Evolutionary conservation across 148 eudicot species (phyloP).

Genomic region (Heliosperma pusillum): DNA sequence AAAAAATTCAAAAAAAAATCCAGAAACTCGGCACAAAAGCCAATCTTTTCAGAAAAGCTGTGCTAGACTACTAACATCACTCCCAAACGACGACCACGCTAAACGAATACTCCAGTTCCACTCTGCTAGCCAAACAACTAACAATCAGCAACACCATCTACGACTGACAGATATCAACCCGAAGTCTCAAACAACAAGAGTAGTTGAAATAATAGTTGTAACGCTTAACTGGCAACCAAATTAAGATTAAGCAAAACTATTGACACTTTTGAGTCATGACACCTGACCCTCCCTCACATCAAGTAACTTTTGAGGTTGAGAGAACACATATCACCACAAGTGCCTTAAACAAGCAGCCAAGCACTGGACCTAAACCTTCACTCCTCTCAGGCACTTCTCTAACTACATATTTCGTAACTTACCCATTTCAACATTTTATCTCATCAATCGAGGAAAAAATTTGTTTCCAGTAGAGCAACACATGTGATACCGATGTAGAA

Average conservation of each 20-base stretch:
- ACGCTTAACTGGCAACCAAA: background rate
- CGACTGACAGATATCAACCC: slow-evolving; percentile 2
- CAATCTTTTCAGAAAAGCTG: background rate
- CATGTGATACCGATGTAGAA: background rate
- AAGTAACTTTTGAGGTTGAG: background rate
- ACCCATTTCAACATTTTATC: background rate
- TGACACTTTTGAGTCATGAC: background rate
- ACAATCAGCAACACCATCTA: background rate
- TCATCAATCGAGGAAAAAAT: no score
- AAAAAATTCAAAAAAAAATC: no score
- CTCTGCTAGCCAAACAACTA: background rate
- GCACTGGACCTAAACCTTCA: background rate
- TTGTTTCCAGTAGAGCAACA: background rate
- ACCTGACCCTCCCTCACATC: background rate
- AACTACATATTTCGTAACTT: background rate
- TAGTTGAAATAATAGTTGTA: background rate
- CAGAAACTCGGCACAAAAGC: background rate
- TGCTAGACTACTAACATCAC: background rate
- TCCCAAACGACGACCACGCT: background rate
- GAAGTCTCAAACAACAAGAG: no score
- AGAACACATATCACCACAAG: background rate
- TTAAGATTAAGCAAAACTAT: background rate
- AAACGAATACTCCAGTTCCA: background rate
- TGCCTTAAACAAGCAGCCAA: background rate
- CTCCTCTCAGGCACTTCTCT: background rate